A percentile compares a stretch with the other conserved stretches of the same genome.
Evolutionary conservation across 768 basidiomycete genomes (phyloP).

Genomic region (Pleurotus eryngii): DNA sequence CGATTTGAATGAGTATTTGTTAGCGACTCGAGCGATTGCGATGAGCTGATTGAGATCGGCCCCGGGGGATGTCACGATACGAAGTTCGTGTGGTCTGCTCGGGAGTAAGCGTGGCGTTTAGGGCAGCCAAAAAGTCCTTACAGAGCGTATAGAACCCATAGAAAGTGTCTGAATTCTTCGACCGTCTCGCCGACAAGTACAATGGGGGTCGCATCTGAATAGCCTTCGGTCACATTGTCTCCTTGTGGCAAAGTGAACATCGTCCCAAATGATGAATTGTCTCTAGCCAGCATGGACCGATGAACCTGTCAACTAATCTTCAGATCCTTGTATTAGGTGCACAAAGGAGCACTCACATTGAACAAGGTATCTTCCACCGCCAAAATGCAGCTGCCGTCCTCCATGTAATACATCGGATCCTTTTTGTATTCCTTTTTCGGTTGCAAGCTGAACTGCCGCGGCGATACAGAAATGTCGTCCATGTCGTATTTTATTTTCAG

Average conservation of each 20-base stretch:
- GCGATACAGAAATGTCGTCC: constrained; percentile 12
- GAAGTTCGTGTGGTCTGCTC: constrained; percentile 60
- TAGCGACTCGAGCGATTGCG: constrained; percentile 62
- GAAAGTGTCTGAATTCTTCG: constrained; percentile 66
- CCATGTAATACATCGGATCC: constrained; percentile 60
- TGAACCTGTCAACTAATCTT: constrained; percentile 41
- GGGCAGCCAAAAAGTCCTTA: constrained; percentile 28
- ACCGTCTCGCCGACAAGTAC: constrained; percentile 59
- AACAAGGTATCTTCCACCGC: constrained; percentile 63
- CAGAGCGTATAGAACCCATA: constrained; percentile 78
- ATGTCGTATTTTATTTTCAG: constrained; percentile 1
- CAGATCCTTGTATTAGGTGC: not conserved
- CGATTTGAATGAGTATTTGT: constrained; percentile 74
- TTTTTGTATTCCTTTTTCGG: constrained; percentile 17
- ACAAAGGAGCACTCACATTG: constrained; percentile 42
- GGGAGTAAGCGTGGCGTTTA: not conserved
- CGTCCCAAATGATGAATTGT: constrained; percentile 59
- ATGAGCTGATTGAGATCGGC: constrained; percentile 54
- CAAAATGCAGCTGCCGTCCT: constrained; percentile 67
- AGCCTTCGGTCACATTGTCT: constrained; percentile 47
- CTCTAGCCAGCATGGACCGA: constrained; percentile 55
- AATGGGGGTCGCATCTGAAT: constrained; percentile 63
- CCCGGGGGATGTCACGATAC: constrained; percentile 39
- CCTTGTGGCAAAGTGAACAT: constrained; percentile 71
- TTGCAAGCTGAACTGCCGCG: constrained; percentile 4